A percentile compares a stretch with the other conserved stretches of the same genome.
These are phyloP conservation scores for Rubia tinctorum DNA, from an alignment of 305 asterid genomes.

Conservation along the genomic window DNA sequence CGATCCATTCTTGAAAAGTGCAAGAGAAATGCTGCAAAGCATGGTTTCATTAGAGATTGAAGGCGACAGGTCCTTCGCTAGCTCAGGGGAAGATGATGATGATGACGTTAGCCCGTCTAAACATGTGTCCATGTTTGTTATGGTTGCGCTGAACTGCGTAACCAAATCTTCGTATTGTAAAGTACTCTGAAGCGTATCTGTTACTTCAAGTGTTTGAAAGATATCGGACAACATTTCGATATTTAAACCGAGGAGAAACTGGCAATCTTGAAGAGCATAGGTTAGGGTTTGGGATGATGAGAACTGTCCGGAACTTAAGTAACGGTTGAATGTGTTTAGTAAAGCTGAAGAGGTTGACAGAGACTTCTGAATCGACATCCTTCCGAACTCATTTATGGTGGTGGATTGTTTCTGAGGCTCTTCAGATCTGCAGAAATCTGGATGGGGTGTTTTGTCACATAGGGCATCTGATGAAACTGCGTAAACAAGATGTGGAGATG, in stretches of 20 bases:
- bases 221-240: conserved; percentile 14
- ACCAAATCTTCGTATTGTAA: conserved; percentile 12
- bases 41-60: conserved; percentile 20
- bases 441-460: conserved; percentile 27
- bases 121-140: conserved; percentile 31
- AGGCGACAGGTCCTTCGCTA: conserved; percentile 16
- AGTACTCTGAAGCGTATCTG: conserved; percentile 8
- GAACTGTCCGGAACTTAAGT: background rate
- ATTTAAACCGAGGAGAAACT: conserved; percentile 16
- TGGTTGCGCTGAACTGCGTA: conserved; percentile 28
- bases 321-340: conserved; percentile 14
- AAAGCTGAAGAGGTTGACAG: conserved; percentile 20
- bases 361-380: conserved; percentile 23
- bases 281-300: conserved; percentile 5
- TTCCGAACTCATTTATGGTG: conserved; percentile 22
- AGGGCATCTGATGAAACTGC: conserved; percentile 13
- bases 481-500: background rate
- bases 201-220: background rate
- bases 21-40: conserved; percentile 32
- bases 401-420: conserved; percentile 23
- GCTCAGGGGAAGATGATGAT: conserved; percentile 5
- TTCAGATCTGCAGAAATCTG: conserved; percentile 20
- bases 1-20: conserved; percentile 26
- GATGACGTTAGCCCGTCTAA: conserved; percentile 19
- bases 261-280: conserved; percentile 34